phyloP scores from a whole-genome alignment of 2,329 filamentous ascomycete genomes.

The Aspergillus sp. region DNA sequence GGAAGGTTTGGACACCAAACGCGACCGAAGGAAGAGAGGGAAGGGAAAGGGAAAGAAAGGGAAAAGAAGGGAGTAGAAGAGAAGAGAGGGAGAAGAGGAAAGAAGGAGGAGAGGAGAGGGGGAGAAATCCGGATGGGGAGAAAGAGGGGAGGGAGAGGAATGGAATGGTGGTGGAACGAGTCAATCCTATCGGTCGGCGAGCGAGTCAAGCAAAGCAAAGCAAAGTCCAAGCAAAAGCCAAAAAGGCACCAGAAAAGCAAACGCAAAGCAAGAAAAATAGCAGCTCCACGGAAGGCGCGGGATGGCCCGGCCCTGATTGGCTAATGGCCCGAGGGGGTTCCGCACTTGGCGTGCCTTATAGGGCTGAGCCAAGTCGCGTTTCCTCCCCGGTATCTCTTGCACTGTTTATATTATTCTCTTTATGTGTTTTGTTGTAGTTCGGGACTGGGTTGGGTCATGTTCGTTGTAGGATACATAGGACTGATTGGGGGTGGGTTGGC shows the following conservation, averaged over 20 bases:
- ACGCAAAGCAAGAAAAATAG: no score
- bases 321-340: neutral
- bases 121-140: neutral
- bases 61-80: neutral
- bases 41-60: neutral
- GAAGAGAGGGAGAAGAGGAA: neutral
- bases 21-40: neutral
- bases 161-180: neutral
- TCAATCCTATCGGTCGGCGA: neutral
- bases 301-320: neutral
- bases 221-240: no score
- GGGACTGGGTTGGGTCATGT: neutral
- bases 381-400: neutral
- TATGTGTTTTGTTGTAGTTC: neutral
- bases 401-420: neutral
- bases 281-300: neutral
- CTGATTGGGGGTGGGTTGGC: no score
- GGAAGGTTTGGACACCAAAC: neutral
- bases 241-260: no score
- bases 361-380: conserved; percentile 6
- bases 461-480: no score
- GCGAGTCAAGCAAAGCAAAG: neutral
- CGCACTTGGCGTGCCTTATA: conserved; percentile 12
- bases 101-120: neutral
- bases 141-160: neutral